Evolutionary conservation across 1,139 yeast genomes (phyloP).

Genomic region (Lodderomyces parapsilosis): DNA sequence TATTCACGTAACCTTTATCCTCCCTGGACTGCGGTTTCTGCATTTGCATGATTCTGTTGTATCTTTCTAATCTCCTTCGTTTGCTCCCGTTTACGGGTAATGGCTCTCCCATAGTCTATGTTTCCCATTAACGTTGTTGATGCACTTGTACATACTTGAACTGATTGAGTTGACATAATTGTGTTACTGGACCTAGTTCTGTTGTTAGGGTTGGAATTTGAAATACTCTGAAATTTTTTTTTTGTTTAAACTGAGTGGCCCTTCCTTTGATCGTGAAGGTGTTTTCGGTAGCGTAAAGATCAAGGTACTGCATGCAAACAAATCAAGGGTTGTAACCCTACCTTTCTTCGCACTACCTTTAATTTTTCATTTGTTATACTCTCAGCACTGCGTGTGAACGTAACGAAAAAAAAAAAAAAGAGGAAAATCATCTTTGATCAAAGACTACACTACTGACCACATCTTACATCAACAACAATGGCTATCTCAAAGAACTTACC

Average conservation of each 20-base stretch:
- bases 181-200: slow-evolving; percentile 2
- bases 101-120: neutral
- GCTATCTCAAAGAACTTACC: slow-evolving; percentile 98
- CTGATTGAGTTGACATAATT: slow-evolving; percentile 63
- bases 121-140: neutral
- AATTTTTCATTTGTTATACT: no score
- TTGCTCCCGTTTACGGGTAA: neutral
- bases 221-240: slow-evolving; percentile 10
- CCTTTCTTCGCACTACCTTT: neutral
- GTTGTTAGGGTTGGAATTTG: neutral
- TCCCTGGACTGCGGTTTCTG: no score
- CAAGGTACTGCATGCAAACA: no score
- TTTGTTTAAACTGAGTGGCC: slow-evolving; percentile 2
- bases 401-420: neutral
- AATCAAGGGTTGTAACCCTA: no score
- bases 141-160: slow-evolving; percentile 52
- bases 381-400: slow-evolving; percentile 1
- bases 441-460: slow-evolving; percentile 6
- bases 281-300: no score
- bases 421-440: slow-evolving; percentile 2
- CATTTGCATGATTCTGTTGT: no score
- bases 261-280: no score
- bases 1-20: no score
- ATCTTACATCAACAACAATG: slow-evolving; percentile 35
- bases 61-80: slow-evolving; percentile 7